These are phyloP conservation scores for Pisolithus microcarpus DNA, from an alignment of 768 basidiomycete genomes.

Conservation along the genomic window DNA sequence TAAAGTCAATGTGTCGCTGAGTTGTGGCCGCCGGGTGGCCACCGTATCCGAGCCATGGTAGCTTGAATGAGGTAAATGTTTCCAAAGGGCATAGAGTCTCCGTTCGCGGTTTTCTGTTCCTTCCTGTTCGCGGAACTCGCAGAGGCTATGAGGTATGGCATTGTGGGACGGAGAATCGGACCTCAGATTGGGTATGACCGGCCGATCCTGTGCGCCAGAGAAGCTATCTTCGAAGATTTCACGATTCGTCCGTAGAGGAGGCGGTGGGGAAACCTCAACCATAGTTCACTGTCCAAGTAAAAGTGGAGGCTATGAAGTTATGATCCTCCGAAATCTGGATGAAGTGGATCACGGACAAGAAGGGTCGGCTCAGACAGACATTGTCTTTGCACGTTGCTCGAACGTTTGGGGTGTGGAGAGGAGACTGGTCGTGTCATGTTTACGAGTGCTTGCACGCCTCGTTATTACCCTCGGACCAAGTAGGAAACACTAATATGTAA, in stretches of 20 bases:
- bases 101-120: conserved; percentile 54
- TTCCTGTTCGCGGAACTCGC: conserved; percentile 59
- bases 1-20: conserved; percentile 30
- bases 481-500: background rate
- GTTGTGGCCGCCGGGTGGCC: conserved; percentile 10
- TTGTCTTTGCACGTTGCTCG: conserved; percentile 13
- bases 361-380: conserved; percentile 20
- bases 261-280: conserved; percentile 14
- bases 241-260: conserved; percentile 33
- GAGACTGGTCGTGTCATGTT: conserved; percentile 13
- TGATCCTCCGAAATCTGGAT: conserved; percentile 8
- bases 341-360: conserved; percentile 5
- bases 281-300: conserved; percentile 11
- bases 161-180: conserved; percentile 41
- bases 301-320: conserved; percentile 14
- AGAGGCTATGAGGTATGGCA: conserved; percentile 43
- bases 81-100: conserved; percentile 59
- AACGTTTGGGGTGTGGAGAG: conserved; percentile 13
- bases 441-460: conserved; percentile 24
- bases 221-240: conserved; percentile 48
- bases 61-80: conserved; percentile 38
- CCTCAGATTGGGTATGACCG: conserved; percentile 52
- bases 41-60: conserved; percentile 18
- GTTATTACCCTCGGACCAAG: background rate
- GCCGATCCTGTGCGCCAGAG: conserved; percentile 46